Evolutionary conservation across 2,329 filamentous ascomycete genomes (phyloP), one percentile per base, ranked within the genome.

Genomic region (Xylaria sp.): DNA sequence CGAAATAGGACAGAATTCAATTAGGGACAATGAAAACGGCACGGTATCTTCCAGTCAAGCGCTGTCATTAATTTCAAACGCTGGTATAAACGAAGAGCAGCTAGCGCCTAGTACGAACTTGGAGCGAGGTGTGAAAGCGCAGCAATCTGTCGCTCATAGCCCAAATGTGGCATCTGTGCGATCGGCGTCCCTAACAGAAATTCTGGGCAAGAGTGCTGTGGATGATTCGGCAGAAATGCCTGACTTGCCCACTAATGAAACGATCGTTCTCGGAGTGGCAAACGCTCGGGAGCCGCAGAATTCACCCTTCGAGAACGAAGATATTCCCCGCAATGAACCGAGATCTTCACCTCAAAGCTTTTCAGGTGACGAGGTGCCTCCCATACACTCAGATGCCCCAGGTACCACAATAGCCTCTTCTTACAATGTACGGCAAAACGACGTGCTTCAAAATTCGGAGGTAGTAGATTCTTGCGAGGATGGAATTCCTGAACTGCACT

Each of bases 241-340:
- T 18, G n/a, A 50, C 58, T 31, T n/a, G 3, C 8, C 59, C 13
- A 39, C 25, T 25, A 61, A 44, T 4, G 66, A 54, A 50, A 15
- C 10, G 1, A 2, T 23, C 13, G 23, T 50, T 46, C 48, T 37
- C 15, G 58, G 44, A 39, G 28, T 23, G 4, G 37, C 31, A 13
- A 52, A 63, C 9, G 23, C 12, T 18, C 60, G 56, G 59, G 51
- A 50, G 6, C 10, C 28, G 9, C 28, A 56, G 15, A 44, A 5
- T 15, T 37, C 23, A 9, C 39, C 20, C 25, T 12, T 28, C 20
- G 41, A 44, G 31, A 51, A 46, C 1, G 67, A 75, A 51, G n/a
- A 37, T n/a, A 46, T 60, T 37, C 51, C 52, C 12, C 46, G 25
- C 39, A 57, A 69, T 31, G 28, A 67, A 7, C 48, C 54, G 25